Conservation (phyloP, 2,329 filamentous ascomycete species). For the Arthroderma sp. region DNA sequence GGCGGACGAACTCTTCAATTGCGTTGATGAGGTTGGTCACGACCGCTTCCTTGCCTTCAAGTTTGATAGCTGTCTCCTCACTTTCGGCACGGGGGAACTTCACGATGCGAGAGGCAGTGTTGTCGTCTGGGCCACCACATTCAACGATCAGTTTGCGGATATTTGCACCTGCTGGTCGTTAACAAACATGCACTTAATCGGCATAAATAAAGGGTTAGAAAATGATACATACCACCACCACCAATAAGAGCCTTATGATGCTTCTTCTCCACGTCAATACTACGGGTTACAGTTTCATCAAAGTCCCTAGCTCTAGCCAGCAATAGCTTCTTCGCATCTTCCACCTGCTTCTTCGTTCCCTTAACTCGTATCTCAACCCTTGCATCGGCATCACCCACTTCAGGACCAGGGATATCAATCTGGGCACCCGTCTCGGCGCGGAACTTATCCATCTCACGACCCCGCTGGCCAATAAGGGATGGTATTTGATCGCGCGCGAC, state of each 20-base stretch:
- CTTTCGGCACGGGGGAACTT: slow-evolving; percentile 87
- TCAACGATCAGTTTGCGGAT: slow-evolving; percentile 76
- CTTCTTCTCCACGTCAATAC: slow-evolving; percentile 85
- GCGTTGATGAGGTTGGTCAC: slow-evolving; percentile 79
- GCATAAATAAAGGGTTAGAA: background rate
- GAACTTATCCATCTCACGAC: slow-evolving; percentile 80
- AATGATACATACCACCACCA: slow-evolving; percentile 56
- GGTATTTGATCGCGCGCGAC: slow-evolving; percentile 87
- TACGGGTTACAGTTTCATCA: slow-evolving; percentile 75
- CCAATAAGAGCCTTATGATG: slow-evolving; percentile 86
- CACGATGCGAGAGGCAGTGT: slow-evolving; percentile 74
- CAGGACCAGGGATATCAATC: slow-evolving; percentile 80
- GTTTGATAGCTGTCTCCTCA: slow-evolving; percentile 68
- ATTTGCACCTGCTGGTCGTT: slow-evolving; percentile 54
- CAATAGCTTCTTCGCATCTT: slow-evolving; percentile 80
- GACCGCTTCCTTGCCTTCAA: slow-evolving; percentile 72
- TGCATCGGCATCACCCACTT: slow-evolving; percentile 51
- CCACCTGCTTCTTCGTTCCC: slow-evolving; percentile 82
- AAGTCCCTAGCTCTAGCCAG: slow-evolving; percentile 78
- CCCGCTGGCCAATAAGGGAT: slow-evolving; percentile 84
- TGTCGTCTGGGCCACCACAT: slow-evolving; percentile 81
- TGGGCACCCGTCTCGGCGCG: slow-evolving; percentile 72
- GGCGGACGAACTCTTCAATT: slow-evolving; percentile 68
- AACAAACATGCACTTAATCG: slow-evolving; percentile 20
- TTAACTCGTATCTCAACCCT: slow-evolving; percentile 81